Conservation (phyloP, 225 moss, liverwort and hornwort genomes). For the Rhytidiadelphus loreus region DNA sequence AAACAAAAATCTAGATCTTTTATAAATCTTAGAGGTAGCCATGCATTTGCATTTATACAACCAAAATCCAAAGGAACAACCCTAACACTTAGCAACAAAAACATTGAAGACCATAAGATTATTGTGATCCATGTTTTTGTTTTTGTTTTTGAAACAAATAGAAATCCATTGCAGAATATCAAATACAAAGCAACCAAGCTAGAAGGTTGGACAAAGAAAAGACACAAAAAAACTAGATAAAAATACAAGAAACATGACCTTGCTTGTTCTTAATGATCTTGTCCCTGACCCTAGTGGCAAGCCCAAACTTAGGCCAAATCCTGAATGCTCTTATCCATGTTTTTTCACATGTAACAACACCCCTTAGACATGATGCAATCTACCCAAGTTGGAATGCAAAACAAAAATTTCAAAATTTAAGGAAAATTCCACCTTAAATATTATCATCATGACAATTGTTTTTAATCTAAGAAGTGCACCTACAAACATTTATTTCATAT, state of each 20-base stretch:
- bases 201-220: too few relatives aligned
- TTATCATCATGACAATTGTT: neutral
- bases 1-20: too few relatives aligned
- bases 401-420: neutral
- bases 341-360: neutral
- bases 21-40: neutral
- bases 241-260: too few relatives aligned
- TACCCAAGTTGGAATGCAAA: neutral
- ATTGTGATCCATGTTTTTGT: rapidly evolving
- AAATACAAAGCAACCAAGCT: too few relatives aligned
- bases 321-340: too few relatives aligned
- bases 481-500: rapidly evolving
- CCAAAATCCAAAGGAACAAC: neutral
- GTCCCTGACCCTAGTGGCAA: too few relatives aligned
- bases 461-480: neutral
- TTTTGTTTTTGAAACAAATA: too few relatives aligned
- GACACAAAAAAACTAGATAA: too few relatives aligned
- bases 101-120: rapidly evolving
- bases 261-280: too few relatives aligned
- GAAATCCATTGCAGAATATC: too few relatives aligned
- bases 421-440: neutral
- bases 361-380: neutral
- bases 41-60: neutral
- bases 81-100: neutral
- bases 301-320: too few relatives aligned